These are phyloP conservation scores for Dactylonectria macrodidyma DNA, from an alignment of 2,329 filamentous ascomycete genomes.

Conservation along the genomic window DNA sequence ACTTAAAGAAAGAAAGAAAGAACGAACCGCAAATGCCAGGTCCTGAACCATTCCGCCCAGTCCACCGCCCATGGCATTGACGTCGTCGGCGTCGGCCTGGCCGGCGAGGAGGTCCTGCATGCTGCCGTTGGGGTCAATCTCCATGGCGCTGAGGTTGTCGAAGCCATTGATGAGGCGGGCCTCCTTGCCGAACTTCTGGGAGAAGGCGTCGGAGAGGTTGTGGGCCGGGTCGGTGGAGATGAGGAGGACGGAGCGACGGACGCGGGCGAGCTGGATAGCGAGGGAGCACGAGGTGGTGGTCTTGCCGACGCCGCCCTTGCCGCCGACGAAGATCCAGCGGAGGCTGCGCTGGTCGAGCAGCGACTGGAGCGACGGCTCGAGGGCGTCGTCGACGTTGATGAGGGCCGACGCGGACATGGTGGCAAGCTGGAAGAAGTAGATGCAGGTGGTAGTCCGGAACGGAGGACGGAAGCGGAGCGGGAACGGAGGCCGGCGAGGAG, in stretches of 20 bases:
- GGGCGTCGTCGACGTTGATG: slow-evolving; percentile 73
- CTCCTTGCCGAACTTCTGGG: slow-evolving; percentile 99
- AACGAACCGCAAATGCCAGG: slow-evolving; percentile 89
- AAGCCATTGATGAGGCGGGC: slow-evolving; percentile 93
- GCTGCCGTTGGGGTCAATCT: slow-evolving; percentile 98
- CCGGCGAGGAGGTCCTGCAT: slow-evolving; percentile 94
- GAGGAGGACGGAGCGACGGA: slow-evolving; percentile 94
- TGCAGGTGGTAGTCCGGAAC: not conserved
- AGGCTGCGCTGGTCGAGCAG: slow-evolving; percentile 96
- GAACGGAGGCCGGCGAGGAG: not conserved
- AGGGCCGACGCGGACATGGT: slow-evolving; percentile 57
- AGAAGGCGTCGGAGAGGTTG: slow-evolving; percentile 97
- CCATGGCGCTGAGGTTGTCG: slow-evolving; percentile 96
- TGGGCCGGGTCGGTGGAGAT: slow-evolving; percentile 99
- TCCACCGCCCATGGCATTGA: slow-evolving; percentile 78
- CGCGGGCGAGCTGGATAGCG: slow-evolving; percentile 96
- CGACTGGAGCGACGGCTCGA: slow-evolving; percentile 94
- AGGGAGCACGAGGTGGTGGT: slow-evolving; percentile 99
- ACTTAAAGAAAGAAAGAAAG: not conserved
- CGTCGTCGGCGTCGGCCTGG: slow-evolving; percentile 76
- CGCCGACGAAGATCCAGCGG: slow-evolving; percentile 99
- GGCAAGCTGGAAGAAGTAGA: slow-evolving; percentile 11
- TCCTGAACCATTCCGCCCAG: slow-evolving; percentile 99
- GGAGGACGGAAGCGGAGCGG: not conserved
- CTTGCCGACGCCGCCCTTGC: slow-evolving; percentile 98